Base-by-base conservation (phyloP, 495 filamentous ascomycete genomes). In the Neurospora hispaniola region DNA sequence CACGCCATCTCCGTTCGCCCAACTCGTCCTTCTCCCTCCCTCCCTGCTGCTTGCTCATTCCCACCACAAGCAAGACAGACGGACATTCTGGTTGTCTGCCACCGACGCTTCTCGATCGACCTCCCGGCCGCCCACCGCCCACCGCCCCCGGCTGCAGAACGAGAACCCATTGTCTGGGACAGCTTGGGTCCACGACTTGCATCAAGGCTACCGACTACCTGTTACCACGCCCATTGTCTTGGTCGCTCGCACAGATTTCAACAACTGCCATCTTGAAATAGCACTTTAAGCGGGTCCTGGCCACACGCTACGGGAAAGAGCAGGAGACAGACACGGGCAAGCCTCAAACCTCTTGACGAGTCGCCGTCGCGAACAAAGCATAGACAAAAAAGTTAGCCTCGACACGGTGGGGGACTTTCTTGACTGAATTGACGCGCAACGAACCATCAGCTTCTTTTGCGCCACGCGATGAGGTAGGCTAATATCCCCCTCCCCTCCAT, bases 391-490 rank as follows among this genome's bases (percentile, higher is more conserved):
- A 62, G 54, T 5, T 18, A 62, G 54, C 23, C 23, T 62, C 54
- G 54, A 62, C 54, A 62, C 54, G 27, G 54, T 62, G 27, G 54
- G 48, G 68, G 35, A 16, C 42, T 38, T 41, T 48, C 71, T 39
- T 69, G 69, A 66, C 71, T 43, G 68, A 71, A 73, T 71, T 62
- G 35, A 72, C 73, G 70, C 40, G 27, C 69, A 71, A 74, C 48
- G 7, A 70, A 71, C 73, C 70, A 77, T 35, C 69, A 59, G 74
- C n/a, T 69, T 44, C 20, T 70, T 41, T 23, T 46, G 23, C 27
- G 42, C 62, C 74, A 42, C 71, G 77, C 74, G 68, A 79, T 80
- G 77, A 80, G 78, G 78, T 79, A 79, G 48, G 78, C 48, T 71
- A 48, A 54, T 62, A 62, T 16, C 2, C 40, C 9, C 40, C 20